Conservation (phyloP, 2,329 filamentous ascomycete genomes). For the Botrytis sinoallii region DNA sequence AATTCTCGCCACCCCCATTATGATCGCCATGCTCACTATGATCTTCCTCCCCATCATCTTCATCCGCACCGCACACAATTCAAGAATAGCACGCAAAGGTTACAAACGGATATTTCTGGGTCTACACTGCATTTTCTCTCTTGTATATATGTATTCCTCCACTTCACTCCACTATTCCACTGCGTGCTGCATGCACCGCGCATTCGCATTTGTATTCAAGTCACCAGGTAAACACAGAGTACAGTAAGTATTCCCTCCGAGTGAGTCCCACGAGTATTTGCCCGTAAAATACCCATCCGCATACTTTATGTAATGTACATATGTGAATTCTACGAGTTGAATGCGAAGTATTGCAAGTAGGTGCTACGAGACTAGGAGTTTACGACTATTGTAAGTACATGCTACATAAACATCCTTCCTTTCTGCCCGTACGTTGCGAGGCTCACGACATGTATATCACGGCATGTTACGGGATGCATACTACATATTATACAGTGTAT, state of each 20-base stretch:
- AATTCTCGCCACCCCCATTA: not conserved
- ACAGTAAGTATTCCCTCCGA: not conserved
- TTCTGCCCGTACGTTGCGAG: not conserved
- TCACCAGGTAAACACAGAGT: not conserved
- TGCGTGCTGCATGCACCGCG: not conserved
- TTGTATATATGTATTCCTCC: not conserved
- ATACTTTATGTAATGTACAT: not conserved
- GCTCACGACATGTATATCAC: not conserved
- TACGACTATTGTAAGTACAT: not conserved
- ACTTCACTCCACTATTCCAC: not conserved
- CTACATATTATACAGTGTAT: not conserved
- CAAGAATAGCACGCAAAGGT: not conserved
- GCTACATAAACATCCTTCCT: not conserved
- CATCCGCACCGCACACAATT: not conserved
- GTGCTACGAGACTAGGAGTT: not conserved
- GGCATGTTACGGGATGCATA: not conserved
- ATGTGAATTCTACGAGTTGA: not conserved
- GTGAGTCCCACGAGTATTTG: not conserved
- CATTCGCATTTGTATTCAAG: not conserved
- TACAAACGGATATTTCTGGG: not conserved
- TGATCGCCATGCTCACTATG: not conserved
- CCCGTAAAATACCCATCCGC: not conserved
- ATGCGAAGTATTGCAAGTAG: not conserved
- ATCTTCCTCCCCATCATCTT: not conserved
- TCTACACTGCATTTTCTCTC: not conserved